Evolutionary conservation across 352 stramenopile species (phyloP), one percentile per base, ranked within the genome.

Genomic region (Globisporangium yorkense): DNA sequence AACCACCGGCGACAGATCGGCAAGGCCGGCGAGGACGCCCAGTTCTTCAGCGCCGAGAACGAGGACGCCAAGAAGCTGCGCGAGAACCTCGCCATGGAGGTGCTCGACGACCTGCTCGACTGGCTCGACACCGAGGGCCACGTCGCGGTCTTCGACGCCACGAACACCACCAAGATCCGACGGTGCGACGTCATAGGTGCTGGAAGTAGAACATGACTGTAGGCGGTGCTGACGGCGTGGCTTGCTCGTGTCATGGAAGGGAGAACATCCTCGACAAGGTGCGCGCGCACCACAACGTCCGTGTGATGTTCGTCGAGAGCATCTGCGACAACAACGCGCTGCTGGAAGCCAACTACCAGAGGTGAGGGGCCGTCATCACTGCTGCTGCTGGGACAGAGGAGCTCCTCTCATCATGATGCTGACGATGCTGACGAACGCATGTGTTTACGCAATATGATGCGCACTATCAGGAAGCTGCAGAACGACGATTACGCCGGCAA

Each of bases 61-160:
- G 67, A 73, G 27, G 72, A 84, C 20, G 93, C 91, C 21, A 86
- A 79, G 7, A 67, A 76, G 31, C 46, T 97, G 48, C 78, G 94
- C 40, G 87, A 98, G 66, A 72, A 96, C 47, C 90, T 96, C 63
- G 94, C 94, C 10, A 90, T 91, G 71, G 70, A 77, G 51, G 80
- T 92, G 33, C 67, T 97, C 18, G 75, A 92, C 31, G 86, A 97
- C 29, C 86, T 98, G 61, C 74, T 98, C 24, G 71, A 89, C 37
- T 98, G 91, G 92, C 68, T 98, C 8, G 88, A 97, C 49, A 72
- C 69, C 8, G 76, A 96, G 40, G 84, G 89, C 62, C 83, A 97
- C 63, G 89, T 98, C 48, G 94, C 81, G 1, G 91, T 98, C 57
- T 98, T 98, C 65, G 94, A 98, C 70, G 94, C 94, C 7, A 98